Conservation (phyloP, 108 stramenopile genomes). For the Epithemia pelagica region DNA sequence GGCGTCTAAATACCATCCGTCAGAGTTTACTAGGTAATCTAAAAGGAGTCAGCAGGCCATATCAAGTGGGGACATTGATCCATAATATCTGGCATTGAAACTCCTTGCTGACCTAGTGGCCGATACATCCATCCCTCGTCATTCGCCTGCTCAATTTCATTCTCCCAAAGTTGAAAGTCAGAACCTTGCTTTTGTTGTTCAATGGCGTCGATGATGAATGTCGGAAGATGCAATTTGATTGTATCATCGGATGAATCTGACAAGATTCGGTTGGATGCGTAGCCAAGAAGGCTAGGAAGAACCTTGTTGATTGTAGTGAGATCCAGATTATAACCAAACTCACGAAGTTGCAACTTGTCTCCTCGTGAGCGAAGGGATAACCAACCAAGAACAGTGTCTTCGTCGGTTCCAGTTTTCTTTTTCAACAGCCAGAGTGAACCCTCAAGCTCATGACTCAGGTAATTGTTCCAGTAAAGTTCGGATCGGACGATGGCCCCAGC, state of each 20-base stretch:
- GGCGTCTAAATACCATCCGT: too few species aligned
- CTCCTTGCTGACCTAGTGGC: not conserved
- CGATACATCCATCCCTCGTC: constrained; percentile 70
- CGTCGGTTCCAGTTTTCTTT: not conserved
- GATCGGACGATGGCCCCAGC: constrained; percentile 51
- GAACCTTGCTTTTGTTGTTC: not conserved
- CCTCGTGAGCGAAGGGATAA: constrained; percentile 44
- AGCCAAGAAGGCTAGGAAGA: not conserved
- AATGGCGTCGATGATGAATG: constrained; percentile 28
- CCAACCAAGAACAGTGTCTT: constrained; percentile 41
- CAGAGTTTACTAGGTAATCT: too few species aligned
- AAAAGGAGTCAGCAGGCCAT: constrained; percentile 75
- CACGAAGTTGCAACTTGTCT: constrained; percentile 50
- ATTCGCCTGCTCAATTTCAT: constrained; percentile 6
- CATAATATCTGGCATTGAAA: not conserved
- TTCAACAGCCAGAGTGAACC: constrained; percentile 40
- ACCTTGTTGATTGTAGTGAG: not conserved
- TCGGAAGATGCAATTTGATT: constrained; percentile 24
- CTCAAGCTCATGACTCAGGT: constrained; percentile 49
- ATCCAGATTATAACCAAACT: constrained; percentile 40
- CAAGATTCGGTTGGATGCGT: not conserved
- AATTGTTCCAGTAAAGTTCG: constrained; percentile 56
- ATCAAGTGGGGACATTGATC: constrained; percentile 36
- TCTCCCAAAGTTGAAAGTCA: constrained; percentile 1
- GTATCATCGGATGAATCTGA: not conserved